A percentile compares a stretch with the other conserved stretches of the same genome.
Evolutionary conservation across 345 rosid species (phyloP).

Genomic region (Citrus reticulata): DNA sequence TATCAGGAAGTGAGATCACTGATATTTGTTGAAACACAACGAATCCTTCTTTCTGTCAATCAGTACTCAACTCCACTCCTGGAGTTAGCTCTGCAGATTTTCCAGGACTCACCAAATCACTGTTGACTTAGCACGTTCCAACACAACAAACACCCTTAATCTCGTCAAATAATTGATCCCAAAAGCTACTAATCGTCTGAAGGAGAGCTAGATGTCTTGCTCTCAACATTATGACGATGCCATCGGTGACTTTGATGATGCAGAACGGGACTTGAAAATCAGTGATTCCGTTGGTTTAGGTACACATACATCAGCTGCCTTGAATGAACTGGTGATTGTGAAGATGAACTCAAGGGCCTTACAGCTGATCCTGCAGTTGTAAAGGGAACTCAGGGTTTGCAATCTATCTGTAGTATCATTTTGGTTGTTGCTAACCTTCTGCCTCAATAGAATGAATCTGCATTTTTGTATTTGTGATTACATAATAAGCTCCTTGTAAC

Average conservation of each 20-base stretch:
- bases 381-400: conserved; percentile 21
- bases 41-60: not conserved
- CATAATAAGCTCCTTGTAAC: not conserved
- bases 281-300: not conserved
- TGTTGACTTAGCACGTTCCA: not conserved
- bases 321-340: conserved; percentile 5
- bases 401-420: conserved; percentile 21
- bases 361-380: conserved; percentile 1
- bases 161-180: not conserved
- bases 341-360: not conserved
- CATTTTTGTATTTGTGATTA: not conserved
- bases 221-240: conserved; percentile 1
- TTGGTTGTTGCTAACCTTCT: conserved; percentile 27
- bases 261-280: not conserved
- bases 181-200: not conserved
- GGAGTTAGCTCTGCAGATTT: not conserved
- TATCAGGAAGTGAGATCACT: not conserved
- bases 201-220: conserved; percentile 6
- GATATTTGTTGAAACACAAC: not conserved
- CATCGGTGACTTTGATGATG: not conserved
- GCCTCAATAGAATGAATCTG: not conserved
- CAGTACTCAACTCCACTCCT: conserved; percentile 3
- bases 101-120: conserved; percentile 1
- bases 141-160: not conserved
- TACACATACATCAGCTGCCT: not conserved